These are phyloP conservation scores for Acanthochlamys bracteata DNA, from an alignment of 106 monocot species.

Conservation along the genomic window DNA sequence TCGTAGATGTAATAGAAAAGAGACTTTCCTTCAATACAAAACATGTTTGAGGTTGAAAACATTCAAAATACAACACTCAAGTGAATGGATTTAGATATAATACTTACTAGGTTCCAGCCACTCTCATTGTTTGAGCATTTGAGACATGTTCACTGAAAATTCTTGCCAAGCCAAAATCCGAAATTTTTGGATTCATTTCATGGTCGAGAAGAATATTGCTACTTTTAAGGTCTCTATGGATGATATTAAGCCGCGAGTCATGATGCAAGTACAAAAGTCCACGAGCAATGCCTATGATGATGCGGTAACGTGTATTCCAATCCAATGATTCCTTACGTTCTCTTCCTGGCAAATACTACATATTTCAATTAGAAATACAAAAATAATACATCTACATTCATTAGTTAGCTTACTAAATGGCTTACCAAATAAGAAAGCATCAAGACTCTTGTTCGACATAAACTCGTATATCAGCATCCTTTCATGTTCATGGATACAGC, in stretches of 20 bases:
- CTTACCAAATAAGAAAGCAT: constrained; percentile 14
- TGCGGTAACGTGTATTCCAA: constrained; percentile 31
- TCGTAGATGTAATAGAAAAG: background rate
- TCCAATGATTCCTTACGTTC: constrained; percentile 2
- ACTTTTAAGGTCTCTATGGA: constrained; percentile 48
- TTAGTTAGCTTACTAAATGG: background rate
- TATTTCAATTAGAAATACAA: background rate
- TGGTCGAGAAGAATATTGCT: constrained; percentile 45
- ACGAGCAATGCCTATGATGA: constrained; percentile 32
- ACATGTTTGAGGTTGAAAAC: background rate
- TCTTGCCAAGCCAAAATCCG: constrained; percentile 50
- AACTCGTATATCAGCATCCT: constrained; percentile 21
- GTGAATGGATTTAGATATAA: background rate
- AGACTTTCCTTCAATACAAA: background rate
- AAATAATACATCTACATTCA: background rate
- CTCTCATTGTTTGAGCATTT: constrained; percentile 20
- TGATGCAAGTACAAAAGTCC: constrained; percentile 49
- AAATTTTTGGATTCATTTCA: constrained; percentile 51
- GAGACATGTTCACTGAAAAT: constrained; percentile 29
- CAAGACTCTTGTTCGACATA: constrained; percentile 19
- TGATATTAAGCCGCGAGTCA: constrained; percentile 35
- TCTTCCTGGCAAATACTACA: constrained; percentile 2
- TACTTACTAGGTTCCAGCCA: constrained; percentile 50
- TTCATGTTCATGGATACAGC: constrained; percentile 14
- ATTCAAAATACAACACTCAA: background rate